Percentiles rank a stretch among this genome's conserved stretches.
Conservation (phyloP, 768 basidiomycete genomes). For the Podaxis sp. region DNA sequence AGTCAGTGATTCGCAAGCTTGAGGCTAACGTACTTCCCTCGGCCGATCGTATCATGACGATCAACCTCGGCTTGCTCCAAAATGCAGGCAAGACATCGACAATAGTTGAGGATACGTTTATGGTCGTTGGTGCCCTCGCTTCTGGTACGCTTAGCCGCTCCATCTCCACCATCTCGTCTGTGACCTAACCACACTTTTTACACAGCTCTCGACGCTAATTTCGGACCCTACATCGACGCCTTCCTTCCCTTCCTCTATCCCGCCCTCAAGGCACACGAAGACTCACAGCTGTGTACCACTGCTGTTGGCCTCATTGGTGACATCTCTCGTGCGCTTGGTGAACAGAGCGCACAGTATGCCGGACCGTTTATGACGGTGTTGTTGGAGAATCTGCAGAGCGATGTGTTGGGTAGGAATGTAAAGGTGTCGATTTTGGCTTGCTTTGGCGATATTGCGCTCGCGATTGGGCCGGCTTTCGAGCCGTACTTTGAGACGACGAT, state of each 20-base stretch:
- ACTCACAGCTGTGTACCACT: slow-evolving; percentile 93
- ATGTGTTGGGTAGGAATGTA: slow-evolving; percentile 88
- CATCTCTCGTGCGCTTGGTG: slow-evolving; percentile 91
- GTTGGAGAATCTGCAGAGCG: slow-evolving; percentile 87
- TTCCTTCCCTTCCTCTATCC: slow-evolving; percentile 87
- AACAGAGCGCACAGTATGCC: slow-evolving; percentile 80
- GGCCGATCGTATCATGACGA: slow-evolving; percentile 94
- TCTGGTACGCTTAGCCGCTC: slow-evolving; percentile 47
- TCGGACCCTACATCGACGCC: slow-evolving; percentile 80
- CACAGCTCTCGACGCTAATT: slow-evolving; percentile 71
- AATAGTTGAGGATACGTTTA: slow-evolving; percentile 94
- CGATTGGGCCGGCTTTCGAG: slow-evolving; percentile 82
- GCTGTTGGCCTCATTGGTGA: slow-evolving; percentile 96
- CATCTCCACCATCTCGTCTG: background rate
- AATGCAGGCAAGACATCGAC: slow-evolving; percentile 92
- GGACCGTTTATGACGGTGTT: slow-evolving; percentile 90
- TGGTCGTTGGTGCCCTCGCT: slow-evolving; percentile 87
- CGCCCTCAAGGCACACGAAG: slow-evolving; percentile 90
- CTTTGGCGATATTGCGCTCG: slow-evolving; percentile 96
- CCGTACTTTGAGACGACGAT: slow-evolving; percentile 91
- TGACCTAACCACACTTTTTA: slow-evolving; percentile 12
- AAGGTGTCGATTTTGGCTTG: slow-evolving; percentile 96
- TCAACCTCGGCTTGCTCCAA: slow-evolving; percentile 81
- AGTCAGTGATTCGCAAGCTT: slow-evolving; percentile 87
- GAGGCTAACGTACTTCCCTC: slow-evolving; percentile 81